Evolutionary conservation across 306 rosid genomes (phyloP).

Genomic region (Vigna reflexopilosa): DNA sequence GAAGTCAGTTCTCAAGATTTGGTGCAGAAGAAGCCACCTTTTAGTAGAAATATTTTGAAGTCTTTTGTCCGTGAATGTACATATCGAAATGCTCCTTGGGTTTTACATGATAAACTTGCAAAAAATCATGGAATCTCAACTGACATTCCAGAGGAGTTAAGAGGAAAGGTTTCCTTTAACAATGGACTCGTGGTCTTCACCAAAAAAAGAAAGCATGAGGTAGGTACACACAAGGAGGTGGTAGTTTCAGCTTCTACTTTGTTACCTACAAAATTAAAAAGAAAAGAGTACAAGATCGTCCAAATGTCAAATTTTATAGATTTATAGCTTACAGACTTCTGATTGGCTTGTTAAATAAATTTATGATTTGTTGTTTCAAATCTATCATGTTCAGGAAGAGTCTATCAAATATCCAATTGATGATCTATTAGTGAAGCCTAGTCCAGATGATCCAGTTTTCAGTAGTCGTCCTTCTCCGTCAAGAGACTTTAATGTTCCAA

Average conservation of each 20-base stretch:
- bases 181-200: slow-evolving; percentile 73
- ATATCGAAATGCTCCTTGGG: slow-evolving; percentile 92
- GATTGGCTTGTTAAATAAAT: slow-evolving; percentile 7
- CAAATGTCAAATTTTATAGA: slow-evolving; percentile 27
- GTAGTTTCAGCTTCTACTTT: slow-evolving; percentile 39
- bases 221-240: slow-evolving; percentile 34
- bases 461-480: slow-evolving; percentile 73
- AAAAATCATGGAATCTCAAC: slow-evolving; percentile 75
- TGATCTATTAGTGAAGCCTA: slow-evolving; percentile 84
- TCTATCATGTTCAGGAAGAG: slow-evolving; percentile 59
- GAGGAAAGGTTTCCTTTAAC: slow-evolving; percentile 56
- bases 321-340: background rate
- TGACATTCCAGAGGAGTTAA: slow-evolving; percentile 73
- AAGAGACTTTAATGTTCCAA: slow-evolving; percentile 76
- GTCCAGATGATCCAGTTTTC: slow-evolving; percentile 78
- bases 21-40: slow-evolving; percentile 75
- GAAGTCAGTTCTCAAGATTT: slow-evolving; percentile 58
- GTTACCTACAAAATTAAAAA: background rate
- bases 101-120: slow-evolving; percentile 79
- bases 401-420: slow-evolving; percentile 88
- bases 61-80: slow-evolving; percentile 95
- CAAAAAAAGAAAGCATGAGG: slow-evolving; percentile 71
- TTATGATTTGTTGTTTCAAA: slow-evolving; percentile 41
- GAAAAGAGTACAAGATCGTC: background rate
- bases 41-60: slow-evolving; percentile 78